Base-by-base conservation (phyloP, 1,284 basidiomycete species). In the Anthracocystis setariae region DNA sequence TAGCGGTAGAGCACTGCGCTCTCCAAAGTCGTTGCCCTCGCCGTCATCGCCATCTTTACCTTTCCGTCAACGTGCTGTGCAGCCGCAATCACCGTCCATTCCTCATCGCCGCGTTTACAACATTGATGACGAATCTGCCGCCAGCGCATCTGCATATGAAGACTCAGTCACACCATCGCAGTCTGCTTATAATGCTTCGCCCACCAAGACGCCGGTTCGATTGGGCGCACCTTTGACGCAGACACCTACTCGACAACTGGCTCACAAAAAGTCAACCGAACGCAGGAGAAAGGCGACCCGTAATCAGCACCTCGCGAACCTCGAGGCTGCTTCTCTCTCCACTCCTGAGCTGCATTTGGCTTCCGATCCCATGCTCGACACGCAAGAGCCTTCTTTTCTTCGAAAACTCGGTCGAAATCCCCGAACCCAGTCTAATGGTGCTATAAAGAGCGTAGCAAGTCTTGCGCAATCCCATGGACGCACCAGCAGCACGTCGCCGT, bases 261-360 rank as follows among this genome's bases (percentile, higher is more conserved):
- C 57, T 12, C 58, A 53, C 49, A 67, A 67, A 20, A 61, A 57
- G 40, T 63, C 60, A 1, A 44, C 66, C 23, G 60, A 69, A 25
- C 55, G 60, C 21, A 63, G 52, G 15, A 63, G 46, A 44, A 69
- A 56, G 46, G 48, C 55, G 2, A 58, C 67, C 23, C 61, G 67
- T 39, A 60, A 60, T 13, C 60, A 64, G 38, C 55, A 69, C 17
- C 63, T 72, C 27, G 66, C 63, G 45, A 76, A 76, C 24, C 71
- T 73, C 12, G 66, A 70, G 44, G 48, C 65, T 20, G 76, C 76
- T 2, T 72, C 74, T 5, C 66, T 76, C 7, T 74, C 71, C 25
- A 78, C 72, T 0, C 76, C 76, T 1, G 76, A 78, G 55, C 69
- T 78, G 8, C 76, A 78, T 33, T 60, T 78, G 33, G 67, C 76